Conservation (phyloP, 1,284 basidiomycete genomes). For the Caloboletus inedulis region DNA sequence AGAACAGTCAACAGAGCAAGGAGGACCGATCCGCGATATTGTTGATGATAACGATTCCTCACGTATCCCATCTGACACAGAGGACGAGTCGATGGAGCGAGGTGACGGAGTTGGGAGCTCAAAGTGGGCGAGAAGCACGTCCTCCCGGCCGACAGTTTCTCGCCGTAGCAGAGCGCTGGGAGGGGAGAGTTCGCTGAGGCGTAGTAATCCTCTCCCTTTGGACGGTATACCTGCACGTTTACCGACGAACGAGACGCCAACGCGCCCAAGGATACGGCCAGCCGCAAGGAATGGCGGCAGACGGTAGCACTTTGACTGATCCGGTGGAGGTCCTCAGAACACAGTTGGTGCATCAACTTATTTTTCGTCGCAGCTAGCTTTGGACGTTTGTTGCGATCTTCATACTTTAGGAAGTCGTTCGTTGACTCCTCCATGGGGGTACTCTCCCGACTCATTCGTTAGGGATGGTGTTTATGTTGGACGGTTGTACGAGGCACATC, state of each 20-base stretch:
- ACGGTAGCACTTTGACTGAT: slow-evolving; percentile 19
- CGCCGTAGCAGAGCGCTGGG: slow-evolving; percentile 14
- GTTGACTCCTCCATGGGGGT: slow-evolving; percentile 7
- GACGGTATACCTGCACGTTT: slow-evolving; percentile 32
- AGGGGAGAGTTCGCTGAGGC: slow-evolving; percentile 24
- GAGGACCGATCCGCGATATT: slow-evolving; percentile 38
- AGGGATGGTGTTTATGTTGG: slow-evolving; percentile 10
- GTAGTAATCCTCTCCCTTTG: slow-evolving; percentile 20
- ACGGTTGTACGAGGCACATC: slow-evolving; percentile 8
- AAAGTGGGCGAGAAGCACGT: slow-evolving; percentile 33
- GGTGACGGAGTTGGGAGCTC: slow-evolving; percentile 35
- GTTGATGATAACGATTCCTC: slow-evolving; percentile 30
- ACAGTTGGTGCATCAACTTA: background rate
- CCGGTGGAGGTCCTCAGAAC: background rate
- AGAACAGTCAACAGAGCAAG: slow-evolving; percentile 48
- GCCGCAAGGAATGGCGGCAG: slow-evolving; percentile 24
- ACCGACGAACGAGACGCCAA: slow-evolving; percentile 58
- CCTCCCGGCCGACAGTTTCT: slow-evolving; percentile 24
- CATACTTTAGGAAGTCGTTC: slow-evolving; percentile 2
- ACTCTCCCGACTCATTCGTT: slow-evolving; percentile 17
- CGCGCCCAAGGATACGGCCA: slow-evolving; percentile 49
- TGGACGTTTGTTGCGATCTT: slow-evolving; percentile 15
- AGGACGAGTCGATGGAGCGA: slow-evolving; percentile 34
- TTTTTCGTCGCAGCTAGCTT: slow-evolving; percentile 1
- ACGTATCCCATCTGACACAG: slow-evolving; percentile 22